These are phyloP conservation scores for Pterocarpus macrocarpus DNA, from an alignment of 306 rosid species.

Conservation along the genomic window DNA sequence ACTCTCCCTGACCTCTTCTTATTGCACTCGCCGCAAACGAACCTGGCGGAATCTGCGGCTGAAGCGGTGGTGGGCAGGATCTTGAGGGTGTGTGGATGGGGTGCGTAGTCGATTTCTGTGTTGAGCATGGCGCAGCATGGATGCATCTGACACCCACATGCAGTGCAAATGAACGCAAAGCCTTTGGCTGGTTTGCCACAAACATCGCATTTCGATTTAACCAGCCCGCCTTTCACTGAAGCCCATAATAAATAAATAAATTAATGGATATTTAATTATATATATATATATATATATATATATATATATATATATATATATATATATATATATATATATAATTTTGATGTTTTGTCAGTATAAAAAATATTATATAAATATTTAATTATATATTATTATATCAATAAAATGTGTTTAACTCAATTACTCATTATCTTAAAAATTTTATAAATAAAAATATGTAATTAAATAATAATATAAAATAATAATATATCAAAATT, in stretches of 20 bases:
- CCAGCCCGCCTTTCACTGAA: conserved; percentile 68
- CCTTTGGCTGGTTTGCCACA: conserved; percentile 79
- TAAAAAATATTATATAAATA: too few species aligned
- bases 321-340: too few species aligned
- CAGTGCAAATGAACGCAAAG: conserved; percentile 68
- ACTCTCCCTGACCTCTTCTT: conserved; percentile 71
- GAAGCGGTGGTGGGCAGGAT: conserved; percentile 38
- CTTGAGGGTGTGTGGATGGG: conserved; percentile 70
- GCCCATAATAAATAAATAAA: neutral
- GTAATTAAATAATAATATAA: too few species aligned
- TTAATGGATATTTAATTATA: too few species aligned
- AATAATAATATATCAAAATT: too few species aligned
- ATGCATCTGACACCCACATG: conserved; percentile 84
- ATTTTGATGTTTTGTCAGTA: too few species aligned
- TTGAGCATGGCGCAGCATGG: conserved; percentile 88
- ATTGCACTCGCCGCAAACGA: conserved; percentile 73
- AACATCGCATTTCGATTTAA: conserved; percentile 80
- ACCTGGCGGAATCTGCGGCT: neutral
- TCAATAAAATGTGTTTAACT: too few species aligned
- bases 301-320: too few species aligned
- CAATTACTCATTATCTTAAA: too few species aligned
- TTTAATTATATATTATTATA: too few species aligned
- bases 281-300: too few species aligned
- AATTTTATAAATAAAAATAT: too few species aligned
- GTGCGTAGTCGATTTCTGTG: conserved; percentile 49